Evolutionary conservation across 139 green algal genomes (phyloP).

Genomic region (Eudorina sp.): DNA sequence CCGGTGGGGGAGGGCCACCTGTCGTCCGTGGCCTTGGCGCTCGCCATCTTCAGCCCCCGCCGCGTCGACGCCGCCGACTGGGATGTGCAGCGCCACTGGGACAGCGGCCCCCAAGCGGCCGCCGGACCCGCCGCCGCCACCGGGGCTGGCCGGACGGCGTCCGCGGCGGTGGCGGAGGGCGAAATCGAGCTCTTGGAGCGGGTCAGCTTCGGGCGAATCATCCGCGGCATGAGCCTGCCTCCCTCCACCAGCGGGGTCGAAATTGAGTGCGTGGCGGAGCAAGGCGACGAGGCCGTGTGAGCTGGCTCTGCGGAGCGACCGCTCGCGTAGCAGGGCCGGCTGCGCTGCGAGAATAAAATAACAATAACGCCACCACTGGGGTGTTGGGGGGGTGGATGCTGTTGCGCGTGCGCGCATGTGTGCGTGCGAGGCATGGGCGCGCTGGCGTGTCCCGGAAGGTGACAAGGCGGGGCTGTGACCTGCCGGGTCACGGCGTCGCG

Average conservation of each 20-base stretch:
- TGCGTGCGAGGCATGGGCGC: too few species aligned
- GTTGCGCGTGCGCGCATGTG: too few species aligned
- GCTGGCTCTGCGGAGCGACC: too few species aligned
- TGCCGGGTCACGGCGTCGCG: too few species aligned
- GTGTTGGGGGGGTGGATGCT: too few species aligned
- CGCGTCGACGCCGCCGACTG: neutral
- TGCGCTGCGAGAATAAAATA: too few species aligned
- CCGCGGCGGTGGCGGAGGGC: neutral
- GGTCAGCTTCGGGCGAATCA: neutral
- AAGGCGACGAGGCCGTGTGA: too few species aligned
- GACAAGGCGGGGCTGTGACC: too few species aligned
- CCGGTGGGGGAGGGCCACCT: neutral
- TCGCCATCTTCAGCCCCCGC: neutral
- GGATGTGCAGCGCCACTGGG: neutral
- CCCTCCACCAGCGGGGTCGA: neutral
- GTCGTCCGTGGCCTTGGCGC: neutral
- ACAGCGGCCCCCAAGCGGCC: neutral
- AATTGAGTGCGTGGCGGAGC: too few species aligned
- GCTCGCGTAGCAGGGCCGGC: too few species aligned
- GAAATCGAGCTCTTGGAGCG: constrained; percentile 9
- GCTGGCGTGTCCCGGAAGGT: too few species aligned
- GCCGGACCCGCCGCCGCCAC: neutral
- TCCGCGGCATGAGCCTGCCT: neutral
- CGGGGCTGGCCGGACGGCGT: neutral
- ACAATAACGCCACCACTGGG: too few species aligned